These are phyloP conservation scores for Wickerhamomyces silvicola DNA, from an alignment of 805 yeast genomes.

Conservation along the genomic window DNA sequence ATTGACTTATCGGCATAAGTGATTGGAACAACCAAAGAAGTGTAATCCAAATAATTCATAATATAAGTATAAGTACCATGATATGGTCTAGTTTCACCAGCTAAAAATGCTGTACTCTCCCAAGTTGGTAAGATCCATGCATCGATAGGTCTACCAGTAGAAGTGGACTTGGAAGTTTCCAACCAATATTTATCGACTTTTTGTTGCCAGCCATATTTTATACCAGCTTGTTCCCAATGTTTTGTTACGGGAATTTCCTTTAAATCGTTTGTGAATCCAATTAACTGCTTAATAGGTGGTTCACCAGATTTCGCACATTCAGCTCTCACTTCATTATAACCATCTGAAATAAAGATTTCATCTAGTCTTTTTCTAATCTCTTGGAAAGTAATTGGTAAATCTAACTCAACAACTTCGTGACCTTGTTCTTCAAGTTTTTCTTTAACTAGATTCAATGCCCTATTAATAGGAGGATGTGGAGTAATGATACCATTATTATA, in stretches of 20 bases:
- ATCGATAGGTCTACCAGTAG: slow-evolving; percentile 38
- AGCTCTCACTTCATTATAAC: slow-evolving; percentile 28
- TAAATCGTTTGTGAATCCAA: slow-evolving; percentile 32
- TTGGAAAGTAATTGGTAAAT: too few relatives aligned
- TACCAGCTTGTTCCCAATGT: slow-evolving; percentile 37
- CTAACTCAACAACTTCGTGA: slow-evolving; percentile 45
- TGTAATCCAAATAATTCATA: slow-evolving; percentile 49
- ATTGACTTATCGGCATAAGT: slow-evolving; percentile 41
- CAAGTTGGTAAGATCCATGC: slow-evolving; percentile 43
- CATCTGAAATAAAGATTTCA: slow-evolving; percentile 28
- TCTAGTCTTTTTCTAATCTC: slow-evolving; percentile 29
- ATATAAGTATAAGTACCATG: slow-evolving; percentile 48
- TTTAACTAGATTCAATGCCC: slow-evolving; percentile 35
- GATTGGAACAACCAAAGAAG: slow-evolving; percentile 54
- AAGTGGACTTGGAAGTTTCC: slow-evolving; percentile 26
- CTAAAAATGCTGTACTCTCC: too few relatives aligned
- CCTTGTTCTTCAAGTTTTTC: slow-evolving; percentile 34
- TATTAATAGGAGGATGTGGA: slow-evolving; percentile 43
- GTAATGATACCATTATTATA: slow-evolving; percentile 36
- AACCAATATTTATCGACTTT: too few relatives aligned
- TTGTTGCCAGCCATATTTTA: slow-evolving; percentile 33
- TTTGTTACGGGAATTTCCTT: slow-evolving; percentile 31
- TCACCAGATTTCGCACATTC: slow-evolving; percentile 38
- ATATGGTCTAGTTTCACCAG: slow-evolving; percentile 16
- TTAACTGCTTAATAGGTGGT: too few relatives aligned